Evolutionary conservation across 164 flowering plant species (phyloP).

Genomic region (Berberis thunbergii): DNA sequence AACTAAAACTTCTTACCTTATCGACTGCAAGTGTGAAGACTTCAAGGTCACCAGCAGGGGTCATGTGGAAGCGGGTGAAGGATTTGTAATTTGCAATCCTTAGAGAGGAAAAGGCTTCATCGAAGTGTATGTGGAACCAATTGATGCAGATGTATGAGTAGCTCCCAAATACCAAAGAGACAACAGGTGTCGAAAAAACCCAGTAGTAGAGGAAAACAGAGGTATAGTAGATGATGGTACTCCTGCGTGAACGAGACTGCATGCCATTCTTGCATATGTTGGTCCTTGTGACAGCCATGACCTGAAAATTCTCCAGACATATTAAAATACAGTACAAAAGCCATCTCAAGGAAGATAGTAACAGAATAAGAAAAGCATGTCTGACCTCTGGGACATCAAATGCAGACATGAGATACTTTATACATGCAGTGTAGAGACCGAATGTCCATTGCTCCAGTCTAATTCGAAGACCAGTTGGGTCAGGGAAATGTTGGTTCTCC

Average conservation of each 20-base stretch:
- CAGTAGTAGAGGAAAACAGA: constrained; percentile 92
- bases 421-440: constrained; percentile 98
- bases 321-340: neutral
- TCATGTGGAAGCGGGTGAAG: constrained; percentile 89
- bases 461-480: constrained; percentile 92
- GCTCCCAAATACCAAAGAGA: constrained; percentile 93
- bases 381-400: constrained; percentile 96
- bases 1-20: constrained; percentile 45
- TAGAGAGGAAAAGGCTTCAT: constrained; percentile 98
- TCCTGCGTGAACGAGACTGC: constrained; percentile 71
- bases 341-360: neutral
- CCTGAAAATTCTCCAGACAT: constrained; percentile 37
- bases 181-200: constrained; percentile 98
- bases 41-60: constrained; percentile 68
- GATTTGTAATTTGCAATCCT: constrained; percentile 95
- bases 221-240: constrained; percentile 73
- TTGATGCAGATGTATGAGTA: constrained; percentile 92
- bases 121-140: constrained; percentile 97
- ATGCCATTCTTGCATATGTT: constrained; percentile 81
- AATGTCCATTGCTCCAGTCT: constrained; percentile 97
- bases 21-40: constrained; percentile 96
- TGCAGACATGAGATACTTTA: constrained; percentile 98
- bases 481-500: constrained; percentile 97
- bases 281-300: constrained; percentile 91
- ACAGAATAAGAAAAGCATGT: neutral